Evolutionary conservation across 768 basidiomycete genomes (phyloP).

Genomic region (Mrakia hoshinonis): DNA sequence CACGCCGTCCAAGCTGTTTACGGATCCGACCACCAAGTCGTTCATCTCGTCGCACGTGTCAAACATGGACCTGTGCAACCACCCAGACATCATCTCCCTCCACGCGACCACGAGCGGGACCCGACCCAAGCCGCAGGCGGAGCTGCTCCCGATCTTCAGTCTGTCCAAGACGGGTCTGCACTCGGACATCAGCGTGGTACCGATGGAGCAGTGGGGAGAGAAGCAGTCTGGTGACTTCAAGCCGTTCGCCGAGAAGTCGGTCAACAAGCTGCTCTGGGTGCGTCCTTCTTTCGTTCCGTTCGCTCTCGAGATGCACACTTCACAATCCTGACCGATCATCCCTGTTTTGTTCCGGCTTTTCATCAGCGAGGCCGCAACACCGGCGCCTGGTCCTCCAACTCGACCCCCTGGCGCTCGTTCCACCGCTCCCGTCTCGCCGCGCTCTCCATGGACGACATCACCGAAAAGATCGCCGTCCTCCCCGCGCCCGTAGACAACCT

Average conservation of each 20-base stretch:
- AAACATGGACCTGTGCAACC: constrained; percentile 50
- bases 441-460: constrained; percentile 14
- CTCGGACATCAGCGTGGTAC: constrained; percentile 37
- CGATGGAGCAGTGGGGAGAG: constrained; percentile 37
- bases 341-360: background rate
- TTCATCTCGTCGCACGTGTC: constrained; percentile 50
- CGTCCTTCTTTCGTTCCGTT: constrained; percentile 14
- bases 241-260: constrained; percentile 35
- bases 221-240: constrained; percentile 30
- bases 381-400: constrained; percentile 32
- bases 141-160: constrained; percentile 35
- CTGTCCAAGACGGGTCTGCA: constrained; percentile 37
- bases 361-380: constrained; percentile 34
- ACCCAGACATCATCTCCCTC: constrained; percentile 42
- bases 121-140: constrained; percentile 30
- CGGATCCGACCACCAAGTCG: constrained; percentile 29
- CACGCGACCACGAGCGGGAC: constrained; percentile 39
- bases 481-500: background rate
- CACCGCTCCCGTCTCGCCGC: constrained; percentile 37
- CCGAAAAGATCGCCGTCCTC: background rate
- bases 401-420: constrained; percentile 35
- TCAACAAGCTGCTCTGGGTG: constrained; percentile 36
- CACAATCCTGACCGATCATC: background rate
- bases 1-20: constrained; percentile 1
- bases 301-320: too few species aligned